phyloP scores from a whole-genome alignment of 495 filamentous ascomycete species.

The Penicillium egyptiacum region DNA sequence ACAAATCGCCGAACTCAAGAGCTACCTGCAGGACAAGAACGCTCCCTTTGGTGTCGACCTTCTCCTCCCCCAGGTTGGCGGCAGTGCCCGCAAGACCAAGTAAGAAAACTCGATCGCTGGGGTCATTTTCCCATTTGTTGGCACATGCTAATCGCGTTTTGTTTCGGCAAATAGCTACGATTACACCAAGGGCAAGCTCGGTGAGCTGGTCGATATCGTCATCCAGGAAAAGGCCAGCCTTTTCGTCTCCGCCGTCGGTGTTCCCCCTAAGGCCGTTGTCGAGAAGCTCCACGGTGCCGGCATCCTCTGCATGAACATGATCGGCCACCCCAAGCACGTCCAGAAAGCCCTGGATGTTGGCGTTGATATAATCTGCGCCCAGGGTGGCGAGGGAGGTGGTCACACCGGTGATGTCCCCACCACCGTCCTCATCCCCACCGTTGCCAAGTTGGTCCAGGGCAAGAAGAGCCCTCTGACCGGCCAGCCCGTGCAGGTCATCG shows the following conservation, averaged over 20 bases:
- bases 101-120: conserved; percentile 39
- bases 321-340: conserved; percentile 98
- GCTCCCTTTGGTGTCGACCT: conserved; percentile 99
- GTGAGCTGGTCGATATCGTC: conserved; percentile 86
- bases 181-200: conserved; percentile 98
- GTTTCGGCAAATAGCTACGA: conserved; percentile 69
- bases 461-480: conserved; percentile 86
- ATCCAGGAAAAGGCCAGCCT: conserved; percentile 87
- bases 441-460: conserved; percentile 77
- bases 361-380: conserved; percentile 88
- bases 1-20: conserved; percentile 93
- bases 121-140: background rate
- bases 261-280: conserved; percentile 85
- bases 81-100: conserved; percentile 92
- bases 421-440: conserved; percentile 84
- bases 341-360: conserved; percentile 88
- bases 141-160: conserved; percentile 22
- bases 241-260: conserved; percentile 95
- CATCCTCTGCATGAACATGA: conserved; percentile 99
- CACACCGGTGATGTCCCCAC: conserved; percentile 92
- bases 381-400: conserved; percentile 88
- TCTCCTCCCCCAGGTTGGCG: conserved; percentile 90
- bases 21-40: conserved; percentile 85
- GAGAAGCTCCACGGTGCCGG: conserved; percentile 84
- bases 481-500: conserved; percentile 81